Percentiles rank a stretch among this genome's conserved stretches.
These are phyloP conservation scores for Vachellia collinsii DNA, from an alignment of 306 rosid genomes.

Conservation along the genomic window DNA sequence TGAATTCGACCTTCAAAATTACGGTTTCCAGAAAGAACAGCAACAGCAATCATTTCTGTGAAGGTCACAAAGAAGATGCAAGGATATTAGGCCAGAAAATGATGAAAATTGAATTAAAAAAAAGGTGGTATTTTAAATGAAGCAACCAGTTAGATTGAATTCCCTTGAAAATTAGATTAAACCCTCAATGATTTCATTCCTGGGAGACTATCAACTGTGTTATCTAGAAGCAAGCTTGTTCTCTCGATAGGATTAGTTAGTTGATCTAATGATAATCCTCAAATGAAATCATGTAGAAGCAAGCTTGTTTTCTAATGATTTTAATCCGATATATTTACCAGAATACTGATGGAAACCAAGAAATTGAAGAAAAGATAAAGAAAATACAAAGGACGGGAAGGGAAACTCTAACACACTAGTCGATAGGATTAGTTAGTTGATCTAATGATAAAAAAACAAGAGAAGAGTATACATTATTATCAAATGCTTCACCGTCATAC, in stretches of 20 bases:
- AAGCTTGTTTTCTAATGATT: background rate
- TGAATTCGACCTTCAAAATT: slow-evolving; percentile 99
- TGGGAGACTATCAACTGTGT: background rate
- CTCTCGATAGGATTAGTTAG: no score
- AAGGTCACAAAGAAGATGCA: background rate
- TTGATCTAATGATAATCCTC: no score
- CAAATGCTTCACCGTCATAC: background rate
- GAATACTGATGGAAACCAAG: no score
- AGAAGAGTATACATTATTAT: background rate
- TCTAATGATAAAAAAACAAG: background rate
- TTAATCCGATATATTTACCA: no score
- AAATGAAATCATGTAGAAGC: no score
- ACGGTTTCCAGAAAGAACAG: slow-evolving; percentile 96
- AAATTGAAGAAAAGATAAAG: background rate
- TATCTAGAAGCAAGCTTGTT: background rate
- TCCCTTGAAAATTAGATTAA: no score
- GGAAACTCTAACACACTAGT: background rate
- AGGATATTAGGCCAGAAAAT: background rate
- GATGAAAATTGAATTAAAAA: background rate
- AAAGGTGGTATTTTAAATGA: background rate
- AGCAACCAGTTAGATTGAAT: background rate
- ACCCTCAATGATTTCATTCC: background rate
- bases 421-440: background rate
- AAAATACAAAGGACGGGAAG: background rate
- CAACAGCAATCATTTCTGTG: slow-evolving; percentile 83